A percentile compares a stretch with the other conserved stretches of the same genome.
These are phyloP conservation scores for Pseudocercospora vitis DNA, from an alignment of 2,329 filamentous ascomycete genomes.

Conservation along the genomic window DNA sequence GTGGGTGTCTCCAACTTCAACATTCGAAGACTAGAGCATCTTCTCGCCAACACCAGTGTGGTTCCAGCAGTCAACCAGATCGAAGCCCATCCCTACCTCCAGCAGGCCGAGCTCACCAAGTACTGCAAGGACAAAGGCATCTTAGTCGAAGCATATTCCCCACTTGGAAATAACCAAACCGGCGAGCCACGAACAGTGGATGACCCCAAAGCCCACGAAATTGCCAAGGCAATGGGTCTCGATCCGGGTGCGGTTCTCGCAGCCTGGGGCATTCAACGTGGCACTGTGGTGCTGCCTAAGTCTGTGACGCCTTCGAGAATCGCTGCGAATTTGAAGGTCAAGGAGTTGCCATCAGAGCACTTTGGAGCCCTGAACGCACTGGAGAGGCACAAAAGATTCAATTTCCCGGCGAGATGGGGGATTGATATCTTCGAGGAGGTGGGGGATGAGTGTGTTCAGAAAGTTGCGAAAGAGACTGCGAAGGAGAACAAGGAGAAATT, in stretches of 20 bases:
- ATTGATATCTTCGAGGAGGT: slow-evolving; percentile 49
- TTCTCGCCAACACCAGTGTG: slow-evolving; percentile 24
- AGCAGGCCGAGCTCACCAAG: slow-evolving; percentile 24
- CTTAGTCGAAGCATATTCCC: slow-evolving; percentile 27
- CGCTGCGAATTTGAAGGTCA: slow-evolving; percentile 27
- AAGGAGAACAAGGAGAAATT: slow-evolving; percentile 43
- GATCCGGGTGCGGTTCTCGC: slow-evolving; percentile 23
- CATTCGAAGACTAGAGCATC: slow-evolving; percentile 27
- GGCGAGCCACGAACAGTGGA: slow-evolving; percentile 25
- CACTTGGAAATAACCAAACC: slow-evolving; percentile 41
- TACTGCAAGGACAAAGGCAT: slow-evolving; percentile 28
- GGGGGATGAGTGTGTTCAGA: slow-evolving; percentile 41
- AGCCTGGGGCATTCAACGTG: slow-evolving; percentile 23
- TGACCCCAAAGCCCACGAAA: slow-evolving; percentile 25
- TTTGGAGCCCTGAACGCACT: slow-evolving; percentile 43
- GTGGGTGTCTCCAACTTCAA: slow-evolving; percentile 35
- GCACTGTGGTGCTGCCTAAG: slow-evolving; percentile 27
- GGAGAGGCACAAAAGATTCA: slow-evolving; percentile 48
- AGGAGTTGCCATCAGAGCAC: slow-evolving; percentile 39
- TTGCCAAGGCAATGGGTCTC: slow-evolving; percentile 17
- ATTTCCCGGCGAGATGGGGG: slow-evolving; percentile 47
- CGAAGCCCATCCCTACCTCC: slow-evolving; percentile 29
- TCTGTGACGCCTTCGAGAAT: slow-evolving; percentile 30
- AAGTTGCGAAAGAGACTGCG: slow-evolving; percentile 38
- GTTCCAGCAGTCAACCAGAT: slow-evolving; percentile 32